Percentiles rank a stretch among this genome's conserved stretches.
Evolutionary conservation across 78 protist genomes (phyloP).

Genomic region (Dictyostelium capitatum): DNA sequence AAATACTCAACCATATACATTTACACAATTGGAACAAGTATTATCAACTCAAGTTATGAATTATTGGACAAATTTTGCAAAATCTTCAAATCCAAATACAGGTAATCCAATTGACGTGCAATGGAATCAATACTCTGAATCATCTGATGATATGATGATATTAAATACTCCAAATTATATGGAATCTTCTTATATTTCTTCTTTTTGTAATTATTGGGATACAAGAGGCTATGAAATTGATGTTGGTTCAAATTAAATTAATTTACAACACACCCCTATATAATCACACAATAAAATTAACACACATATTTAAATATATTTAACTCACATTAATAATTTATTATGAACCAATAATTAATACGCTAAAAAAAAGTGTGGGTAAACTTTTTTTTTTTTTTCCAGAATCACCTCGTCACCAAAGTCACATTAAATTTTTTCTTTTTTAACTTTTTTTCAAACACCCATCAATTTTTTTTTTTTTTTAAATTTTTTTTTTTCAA

Average conservation of each 20-base stretch:
- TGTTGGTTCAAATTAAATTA: background rate
- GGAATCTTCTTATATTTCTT: background rate
- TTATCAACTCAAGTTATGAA: constrained; percentile 18
- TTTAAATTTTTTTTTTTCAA: background rate
- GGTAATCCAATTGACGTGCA: background rate
- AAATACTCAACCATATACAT: background rate
- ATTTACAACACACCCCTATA: background rate
- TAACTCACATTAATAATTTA: no score
- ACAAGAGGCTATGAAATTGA: constrained; percentile 29
- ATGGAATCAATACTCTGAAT: constrained; percentile 37
- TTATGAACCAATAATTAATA: no score
- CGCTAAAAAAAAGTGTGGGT: no score
- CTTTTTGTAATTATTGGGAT: constrained; percentile 63
- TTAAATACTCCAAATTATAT: constrained; percentile 41
- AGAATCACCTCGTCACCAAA: no score
- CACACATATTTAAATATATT: background rate
- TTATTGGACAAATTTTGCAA: constrained; percentile 80
- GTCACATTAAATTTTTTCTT: no score
- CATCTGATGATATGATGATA: constrained; percentile 23
- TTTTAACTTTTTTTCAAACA: no score
- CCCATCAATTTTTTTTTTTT: background rate
- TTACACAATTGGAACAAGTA: constrained; percentile 31
- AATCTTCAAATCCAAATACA: constrained; percentile 38
- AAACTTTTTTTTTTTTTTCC: no score
- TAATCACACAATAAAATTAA: background rate